Conservation (phyloP, 176 grass and related monocot species). For the Themeda triandra region DNA sequence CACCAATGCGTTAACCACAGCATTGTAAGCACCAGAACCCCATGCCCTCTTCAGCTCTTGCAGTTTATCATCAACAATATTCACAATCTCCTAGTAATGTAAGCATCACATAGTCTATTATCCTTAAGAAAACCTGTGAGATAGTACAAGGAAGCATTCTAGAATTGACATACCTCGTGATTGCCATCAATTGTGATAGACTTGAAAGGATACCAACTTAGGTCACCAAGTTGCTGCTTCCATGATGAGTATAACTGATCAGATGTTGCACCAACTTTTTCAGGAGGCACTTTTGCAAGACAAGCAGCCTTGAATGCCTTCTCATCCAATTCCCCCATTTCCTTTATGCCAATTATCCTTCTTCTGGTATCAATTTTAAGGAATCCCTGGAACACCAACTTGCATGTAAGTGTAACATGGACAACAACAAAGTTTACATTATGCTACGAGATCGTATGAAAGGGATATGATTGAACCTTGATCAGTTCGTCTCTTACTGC, state of each 20-base stretch:
- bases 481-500: slow-evolving; percentile 20
- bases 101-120: not conserved
- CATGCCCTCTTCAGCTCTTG: slow-evolving; percentile 31
- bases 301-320: slow-evolving; percentile 32
- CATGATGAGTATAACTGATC: slow-evolving; percentile 27
- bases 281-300: slow-evolving; percentile 16
- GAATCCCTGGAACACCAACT: slow-evolving; percentile 14
- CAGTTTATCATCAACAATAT: slow-evolving; percentile 35
- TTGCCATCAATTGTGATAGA: slow-evolving; percentile 16
- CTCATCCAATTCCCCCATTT: slow-evolving; percentile 38
- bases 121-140: not conserved
- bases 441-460: not conserved
- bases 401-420: not conserved
- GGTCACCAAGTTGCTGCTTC: slow-evolving; percentile 29
- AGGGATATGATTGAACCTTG: slow-evolving; percentile 22
- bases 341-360: slow-evolving; percentile 38
- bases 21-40: slow-evolving; percentile 17
- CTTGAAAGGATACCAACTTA: slow-evolving; percentile 46
- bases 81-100: slow-evolving; percentile 14
- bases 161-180: not conserved
- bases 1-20: slow-evolving; percentile 14
- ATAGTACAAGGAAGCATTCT: no score
- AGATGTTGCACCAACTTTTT: not conserved
- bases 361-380: slow-evolving; percentile 10
- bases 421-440: not conserved